These are phyloP conservation scores for Marchantia polymorpha DNA, from an alignment of 225 moss, liverwort and hornwort species.

Conservation along the genomic window DNA sequence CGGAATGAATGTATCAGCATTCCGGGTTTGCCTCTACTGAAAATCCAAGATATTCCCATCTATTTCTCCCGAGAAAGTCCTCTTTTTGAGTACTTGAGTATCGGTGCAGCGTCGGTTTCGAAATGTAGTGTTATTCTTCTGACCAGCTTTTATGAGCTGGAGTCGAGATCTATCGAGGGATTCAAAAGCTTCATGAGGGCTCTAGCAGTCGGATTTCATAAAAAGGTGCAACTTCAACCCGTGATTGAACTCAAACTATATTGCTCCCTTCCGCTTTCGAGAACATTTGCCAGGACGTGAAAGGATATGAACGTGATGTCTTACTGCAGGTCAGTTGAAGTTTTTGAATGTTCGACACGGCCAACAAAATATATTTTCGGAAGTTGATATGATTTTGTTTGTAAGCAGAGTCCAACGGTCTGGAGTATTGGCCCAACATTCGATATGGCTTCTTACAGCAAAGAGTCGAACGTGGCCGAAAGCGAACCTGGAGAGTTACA, in stretches of 20 bases:
- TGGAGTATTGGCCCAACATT: slow-evolving; percentile 1
- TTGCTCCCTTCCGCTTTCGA: too few relatives aligned
- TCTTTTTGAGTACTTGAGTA: neutral
- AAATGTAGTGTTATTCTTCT: neutral
- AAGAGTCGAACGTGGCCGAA: neutral
- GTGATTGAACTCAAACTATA: too few relatives aligned
- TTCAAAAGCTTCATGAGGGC: neutral
- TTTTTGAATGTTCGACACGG: too few relatives aligned
- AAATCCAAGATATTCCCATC: neutral
- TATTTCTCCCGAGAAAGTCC: neutral
- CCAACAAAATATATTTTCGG: too few relatives aligned
- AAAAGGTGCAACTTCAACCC: too few relatives aligned
- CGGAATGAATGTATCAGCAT: slow-evolving; percentile 1
- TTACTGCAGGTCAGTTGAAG: too few relatives aligned
- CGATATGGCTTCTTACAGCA: neutral
- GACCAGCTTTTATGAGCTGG: slow-evolving; percentile 8
- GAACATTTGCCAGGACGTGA: too few relatives aligned
- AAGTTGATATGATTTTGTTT: too few relatives aligned
- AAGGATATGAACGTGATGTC: too few relatives aligned
- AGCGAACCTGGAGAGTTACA: neutral
- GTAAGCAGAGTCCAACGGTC: neutral
- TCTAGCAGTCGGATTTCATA: too few relatives aligned
- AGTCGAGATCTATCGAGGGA: neutral
- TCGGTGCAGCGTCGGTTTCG: neutral
- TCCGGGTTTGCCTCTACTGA: neutral